Base-by-base conservation (phyloP, 306 rosid genomes). In the Cyamopsis tetragonoloba region DNA sequence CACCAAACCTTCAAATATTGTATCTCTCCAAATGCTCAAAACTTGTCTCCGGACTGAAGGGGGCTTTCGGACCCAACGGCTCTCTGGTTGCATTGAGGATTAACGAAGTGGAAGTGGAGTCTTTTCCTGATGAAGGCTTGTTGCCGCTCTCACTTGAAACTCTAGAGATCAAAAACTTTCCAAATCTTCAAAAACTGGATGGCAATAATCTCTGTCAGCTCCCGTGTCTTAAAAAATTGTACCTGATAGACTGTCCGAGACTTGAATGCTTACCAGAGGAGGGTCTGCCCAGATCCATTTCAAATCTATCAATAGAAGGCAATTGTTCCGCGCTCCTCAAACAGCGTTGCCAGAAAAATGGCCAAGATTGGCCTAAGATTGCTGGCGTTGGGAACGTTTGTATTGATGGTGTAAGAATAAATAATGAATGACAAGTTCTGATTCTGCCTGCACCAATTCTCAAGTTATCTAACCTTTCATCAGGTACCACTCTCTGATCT, bases 351-450 rank as follows among this genome's bases (percentile, higher is more conserved):
- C 6, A 11, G 26, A 72, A 38, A 6, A 44, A 9, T 11, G 81
- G 79, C 1, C 6, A 80, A 60, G 80, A 75, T 14, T 80, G 78
- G 78, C 47, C 17, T 11, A 71, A 75, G 58, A 80, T 80, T 66
- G 8, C 41, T 15, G 76, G 67, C 50, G 68, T 76, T 50, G 30
- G 24, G 6, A 0, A n/a, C 5, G 15, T 65, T 12, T 20, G 15
- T 0, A 38, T 60, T n/a, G n/a, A n/a, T n/a, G n/a, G n/a, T n/a
- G n/a, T n/a, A n/a, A n/a, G n/a, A n/a, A n/a, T n/a, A n/a, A n/a
- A n/a, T n/a, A n/a, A n/a, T n/a, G n/a, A n/a, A n/a, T n/a, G n/a
- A n/a, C n/a, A n/a, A n/a, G n/a, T n/a, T n/a, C n/a, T n/a, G n/a
- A n/a, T n/a, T n/a, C n/a, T n/a, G n/a, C n/a, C n/a, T n/a, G n/a